Evolutionary conservation across 2,329 filamentous ascomycete genomes (phyloP), one percentile per base, ranked within the genome.

Genomic region (Diaporthe velutina): DNA sequence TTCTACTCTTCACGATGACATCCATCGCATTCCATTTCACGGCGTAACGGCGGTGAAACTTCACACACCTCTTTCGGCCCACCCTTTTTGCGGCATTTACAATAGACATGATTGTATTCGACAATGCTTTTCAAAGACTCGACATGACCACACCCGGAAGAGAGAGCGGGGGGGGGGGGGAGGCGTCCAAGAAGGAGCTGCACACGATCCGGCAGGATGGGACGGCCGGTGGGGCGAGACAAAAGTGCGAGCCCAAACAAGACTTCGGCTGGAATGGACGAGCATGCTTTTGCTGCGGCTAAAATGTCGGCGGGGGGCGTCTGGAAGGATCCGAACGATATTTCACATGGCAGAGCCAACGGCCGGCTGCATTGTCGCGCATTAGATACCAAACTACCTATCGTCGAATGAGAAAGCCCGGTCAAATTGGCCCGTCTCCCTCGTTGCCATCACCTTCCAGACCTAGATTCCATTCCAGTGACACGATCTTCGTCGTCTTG

Each of bases 301-400:
- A 57, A 61, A 54, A 52, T 54, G 57, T 38, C 19, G n/a, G 42
- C 30, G 13, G 52, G 33, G 45, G 25, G 28, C 25, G 33, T 30
- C n/a, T 25, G 54, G 50, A 48, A 48, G 55, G 57, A 64, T 64
- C 25, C 33, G 28, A 42, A 35, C 6, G 19, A 64, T 7, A 45
- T 48, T 30, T 64, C 45, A 72, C 45, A 33, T 72, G 70, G 70
- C 57, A 72, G 35, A 19, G 55, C 30, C 45, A 33, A 15, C 17
- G 13, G 42, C 28, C 35, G 28, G 35, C 30, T 42, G 60, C 70
- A 73, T 75, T 54, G 70, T 57, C 61, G 54, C 61, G 71, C 70
- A 73, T 54, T 57, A 48, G 52, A 68, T 54, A 35, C 60, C 52
- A 42, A 33, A 73, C n/a, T 19, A 33, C 70, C n/a, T 19, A 48